Evolutionary conservation across 148 eudicot species (phyloP), one percentile per base, ranked within the genome.

Genomic region (Selenicereus undatus): DNA sequence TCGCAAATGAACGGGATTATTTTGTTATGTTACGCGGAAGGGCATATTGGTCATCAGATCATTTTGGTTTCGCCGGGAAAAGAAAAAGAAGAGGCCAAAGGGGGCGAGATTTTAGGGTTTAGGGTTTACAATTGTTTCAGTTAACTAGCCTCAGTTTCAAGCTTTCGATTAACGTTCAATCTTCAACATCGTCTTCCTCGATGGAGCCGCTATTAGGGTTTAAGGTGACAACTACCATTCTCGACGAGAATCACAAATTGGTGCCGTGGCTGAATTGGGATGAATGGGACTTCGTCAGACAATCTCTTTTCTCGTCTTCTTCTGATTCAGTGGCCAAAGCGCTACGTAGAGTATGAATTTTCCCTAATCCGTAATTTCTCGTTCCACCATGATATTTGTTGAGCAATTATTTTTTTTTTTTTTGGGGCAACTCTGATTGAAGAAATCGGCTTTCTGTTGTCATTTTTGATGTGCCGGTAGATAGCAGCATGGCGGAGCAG

Each of bases 191-290:
- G 29, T 78, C 78, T 50, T 75, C 54, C 32, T 76, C 80, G 64
- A 84, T 84, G 86, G 83, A 69, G 73, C 75, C 71, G 39, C 22
- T 73, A 4, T 14, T 78, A 10, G 83, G 56, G 54, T 50, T 80
- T 6, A 42, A 77, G 7, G 68, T 65, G 8, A 52, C 81, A 54
- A 52, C 43, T 30, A 39, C 1, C 20, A 77, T 77, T 50, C 20
- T 73, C 75, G 75, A 73, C 26, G 83, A 81, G 5, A 73, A 81
- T 36, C 56, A 51, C 82, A 91, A 88, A 81, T 81, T 93, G 58
- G 98, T 94, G 64, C 98, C 98, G 2, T 94, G 98, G 98, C 78
- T 91, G 10, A 90, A 85, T 74, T 95, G 98, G 97, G 92, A 90
- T 27, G 98, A 95, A 64, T 95, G 98, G 98, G 86, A 87, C 60